Percentiles rank a stretch among this genome's conserved stretches.
Conservation (phyloP, 1,284 basidiomycete species). For the Cryptococcus sp. region DNA sequence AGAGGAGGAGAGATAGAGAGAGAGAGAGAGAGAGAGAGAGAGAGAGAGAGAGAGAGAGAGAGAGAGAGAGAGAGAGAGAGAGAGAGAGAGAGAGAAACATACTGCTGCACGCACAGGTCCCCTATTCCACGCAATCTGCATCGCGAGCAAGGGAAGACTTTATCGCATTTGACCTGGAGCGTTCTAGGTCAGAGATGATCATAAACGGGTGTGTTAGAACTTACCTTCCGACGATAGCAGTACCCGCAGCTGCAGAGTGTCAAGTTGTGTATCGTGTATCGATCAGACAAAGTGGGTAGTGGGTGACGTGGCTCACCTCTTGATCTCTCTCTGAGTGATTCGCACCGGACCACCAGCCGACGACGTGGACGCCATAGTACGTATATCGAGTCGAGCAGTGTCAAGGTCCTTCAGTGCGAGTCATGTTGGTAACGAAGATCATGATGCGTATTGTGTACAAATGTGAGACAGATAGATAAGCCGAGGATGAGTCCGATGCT, state of each 20-base stretch:
- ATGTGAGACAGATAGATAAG: no score
- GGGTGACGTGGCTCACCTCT: conserved; percentile 3
- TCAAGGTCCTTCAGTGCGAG: no score
- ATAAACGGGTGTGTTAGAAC: neutral
- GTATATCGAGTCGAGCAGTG: no score
- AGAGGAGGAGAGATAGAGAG: no score
- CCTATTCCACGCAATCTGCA: conserved; percentile 20
- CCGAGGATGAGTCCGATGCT: no score
- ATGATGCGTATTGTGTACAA: no score
- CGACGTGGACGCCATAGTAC: no score
- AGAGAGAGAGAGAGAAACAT: conserved; percentile 6
- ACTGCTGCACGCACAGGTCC: conserved; percentile 27
- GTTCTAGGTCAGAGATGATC: neutral
- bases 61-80: no score
- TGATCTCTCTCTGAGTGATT: conserved; percentile 10
- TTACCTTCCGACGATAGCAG: conserved; percentile 23
- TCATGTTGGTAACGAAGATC: no score
- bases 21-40: no score
- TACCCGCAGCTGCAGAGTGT: conserved; percentile 15
- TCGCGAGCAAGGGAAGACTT: conserved; percentile 22
- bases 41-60: no score
- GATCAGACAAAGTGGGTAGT: no score
- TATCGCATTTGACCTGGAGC: conserved; percentile 24
- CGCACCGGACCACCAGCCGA: neutral
- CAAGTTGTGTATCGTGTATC: neutral